Base-by-base conservation (phyloP, 2,329 filamentous ascomycete species). In the Paecilomyces sp. region DNA sequence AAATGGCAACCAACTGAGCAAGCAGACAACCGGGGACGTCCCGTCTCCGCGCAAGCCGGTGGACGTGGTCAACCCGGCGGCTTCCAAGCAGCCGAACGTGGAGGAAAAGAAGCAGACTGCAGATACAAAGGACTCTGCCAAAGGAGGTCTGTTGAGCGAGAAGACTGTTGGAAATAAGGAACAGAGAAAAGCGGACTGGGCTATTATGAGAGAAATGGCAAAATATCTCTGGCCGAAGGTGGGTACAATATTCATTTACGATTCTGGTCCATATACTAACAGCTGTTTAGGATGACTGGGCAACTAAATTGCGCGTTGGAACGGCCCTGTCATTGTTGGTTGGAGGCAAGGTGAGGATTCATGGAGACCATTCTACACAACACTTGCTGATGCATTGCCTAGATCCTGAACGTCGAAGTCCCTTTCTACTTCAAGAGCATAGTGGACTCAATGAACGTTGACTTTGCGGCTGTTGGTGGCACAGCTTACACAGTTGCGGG, bases 381-480 rank as follows among this genome's bases (percentile, higher is more conserved):
- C 31, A 54, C 28, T 55, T 61, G 59, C 64, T 69, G 55, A 69
- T 61, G 57, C 52, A 60, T 58, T 34, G 47, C 60, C 34, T 72
- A 82, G 83, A 74, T 96, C 55, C 81, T 99, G 70, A 99, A 97
- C 74, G 94, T 99, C 15, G 92, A 99, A 79, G 91, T 99, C 54
- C 94, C 94, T 0, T 99, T 99, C 73, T 99, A 97, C 81, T 99
- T 99, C 81, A 97, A 97, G 81, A 92, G 80, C 75, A 97, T 99
- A 64, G 91, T 99, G 51, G 95, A 99, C 75, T 87, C 91, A 22
- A 96, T 99, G 91, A 99, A 99, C 74, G 85, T 99, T 66, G 94
- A 99, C 74, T 88, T 96, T 71, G 84, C 85, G n/a, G 83, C 88
- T 15, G 79, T 90, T 5, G 93, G 92, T n/a, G 92, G 92, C 7